Conservation (phyloP, 768 basidiomycete species). For the Suillus decipiens region DNA sequence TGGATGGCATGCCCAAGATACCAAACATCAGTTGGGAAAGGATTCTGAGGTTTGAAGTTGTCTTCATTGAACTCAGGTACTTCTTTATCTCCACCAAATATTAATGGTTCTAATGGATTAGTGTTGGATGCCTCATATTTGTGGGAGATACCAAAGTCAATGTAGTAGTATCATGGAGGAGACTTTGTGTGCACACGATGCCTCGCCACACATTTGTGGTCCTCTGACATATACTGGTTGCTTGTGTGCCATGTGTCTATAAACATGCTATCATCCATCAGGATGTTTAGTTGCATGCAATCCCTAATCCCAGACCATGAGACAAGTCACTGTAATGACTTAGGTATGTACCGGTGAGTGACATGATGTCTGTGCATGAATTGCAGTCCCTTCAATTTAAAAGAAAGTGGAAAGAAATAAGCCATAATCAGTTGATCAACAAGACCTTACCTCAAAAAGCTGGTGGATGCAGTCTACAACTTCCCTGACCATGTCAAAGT, state of each 20-base stretch:
- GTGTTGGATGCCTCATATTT: conserved; percentile 29
- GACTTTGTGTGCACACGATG: conserved; percentile 30
- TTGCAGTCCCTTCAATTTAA: conserved; percentile 36
- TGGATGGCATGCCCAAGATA: conserved; percentile 42
- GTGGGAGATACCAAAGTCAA: conserved; percentile 41
- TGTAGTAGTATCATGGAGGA: conserved; percentile 35
- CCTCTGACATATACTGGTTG: neutral
- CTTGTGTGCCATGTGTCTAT: conserved; percentile 30
- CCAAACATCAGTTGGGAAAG: conserved; percentile 48
- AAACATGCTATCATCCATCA: conserved; percentile 33
- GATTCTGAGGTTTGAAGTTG: conserved; percentile 28
- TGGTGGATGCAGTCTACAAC: conserved; percentile 25
- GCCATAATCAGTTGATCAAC: neutral
- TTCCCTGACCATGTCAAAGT: conserved; percentile 24
- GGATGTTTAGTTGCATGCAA: conserved; percentile 33
- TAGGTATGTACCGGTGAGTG: conserved; percentile 36
- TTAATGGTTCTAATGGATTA: conserved; percentile 27
- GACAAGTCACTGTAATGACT: neutral
- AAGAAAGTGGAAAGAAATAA: no score
- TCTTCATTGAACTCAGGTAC: conserved; percentile 40
- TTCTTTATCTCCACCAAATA: conserved; percentile 44
- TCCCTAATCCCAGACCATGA: conserved; percentile 29
- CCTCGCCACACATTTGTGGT: conserved; percentile 23
- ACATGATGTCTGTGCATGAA: conserved; percentile 40
- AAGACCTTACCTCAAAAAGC: conserved; percentile 23